Base-by-base conservation (phyloP, 1,284 basidiomycete species). In the Pulveroboletus ridleyi region DNA sequence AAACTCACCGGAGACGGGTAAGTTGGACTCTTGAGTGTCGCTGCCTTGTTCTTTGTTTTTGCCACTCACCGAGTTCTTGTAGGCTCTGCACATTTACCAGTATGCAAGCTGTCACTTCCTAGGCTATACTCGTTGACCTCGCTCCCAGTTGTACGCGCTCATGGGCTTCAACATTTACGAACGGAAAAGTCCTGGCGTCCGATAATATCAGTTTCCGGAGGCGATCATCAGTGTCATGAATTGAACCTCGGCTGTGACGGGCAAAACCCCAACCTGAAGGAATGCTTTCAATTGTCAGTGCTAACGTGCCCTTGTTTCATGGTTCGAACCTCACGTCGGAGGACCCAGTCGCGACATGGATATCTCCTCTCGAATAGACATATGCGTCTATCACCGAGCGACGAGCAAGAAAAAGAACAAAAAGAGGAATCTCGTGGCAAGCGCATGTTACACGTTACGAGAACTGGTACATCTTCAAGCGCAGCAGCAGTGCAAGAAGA, bases 191-290 rank as follows among this genome's bases (percentile, higher is more conserved):
- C 80, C n/a, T 91, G 89, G 89, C 74, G 86, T 33, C 88, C 89
- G 3, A 84, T 90, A 56, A 78, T 91, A 53, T 80, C 82, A 0
- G 71, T 91, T 17, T 80, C 86, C 29, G 78, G 86, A n/a, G 84
- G 85, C 63, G 77, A 79, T 6, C 79, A 83, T 29, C 79, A 82
- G 23, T 65, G 65, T 4, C 82, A 86, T 65, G 89, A 91, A 68
- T 79, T 84, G 20, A 74, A 80, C 20, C 83, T 91, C 5, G 90
- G 89, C 0, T 79, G 79, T 29, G 89, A 91, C 62, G 89, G 90
- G 0, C 89, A 90, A 70, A 89, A 88, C 65, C 83, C 87, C 1
- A 90, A 91, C 70, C 76, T 86, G 58, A 89, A 86, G 68, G 77
- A 82, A 2, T 75, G 75, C 1, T 82, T 88, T 64, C 67, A 76